Evolutionary conservation across 306 rosid genomes (phyloP).

Genomic region (Erythrophleum fordii): DNA sequence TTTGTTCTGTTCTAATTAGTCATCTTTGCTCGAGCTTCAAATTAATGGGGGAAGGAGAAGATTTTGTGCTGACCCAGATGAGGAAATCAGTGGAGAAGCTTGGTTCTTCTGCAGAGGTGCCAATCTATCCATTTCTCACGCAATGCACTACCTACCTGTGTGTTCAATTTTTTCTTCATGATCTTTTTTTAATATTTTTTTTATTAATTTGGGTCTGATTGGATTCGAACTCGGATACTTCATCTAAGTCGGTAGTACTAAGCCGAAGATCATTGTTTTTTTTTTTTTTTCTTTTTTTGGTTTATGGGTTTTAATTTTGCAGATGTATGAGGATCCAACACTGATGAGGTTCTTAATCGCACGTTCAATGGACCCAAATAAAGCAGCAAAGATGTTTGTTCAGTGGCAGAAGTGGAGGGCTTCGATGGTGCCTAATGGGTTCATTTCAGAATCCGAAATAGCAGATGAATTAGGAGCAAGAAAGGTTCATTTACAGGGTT

Average conservation of each 20-base stretch:
- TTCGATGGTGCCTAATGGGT: conserved; percentile 56
- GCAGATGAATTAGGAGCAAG: conserved; percentile 51
- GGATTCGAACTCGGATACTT: too few species aligned
- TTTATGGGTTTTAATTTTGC: conserved; percentile 5
- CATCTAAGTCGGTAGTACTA: too few species aligned
- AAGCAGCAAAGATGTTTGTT: conserved; percentile 68
- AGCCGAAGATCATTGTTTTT: neutral
- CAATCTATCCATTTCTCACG: neutral
- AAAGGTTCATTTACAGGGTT: conserved; percentile 63
- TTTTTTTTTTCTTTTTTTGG: neutral
- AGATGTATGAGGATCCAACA: conserved; percentile 53
- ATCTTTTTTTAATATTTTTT: too few species aligned
- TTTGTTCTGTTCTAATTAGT: neutral
- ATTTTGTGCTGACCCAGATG: conserved; percentile 58
- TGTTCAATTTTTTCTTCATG: neutral
- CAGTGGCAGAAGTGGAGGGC: conserved; percentile 73
- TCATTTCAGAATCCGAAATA: conserved; percentile 59
- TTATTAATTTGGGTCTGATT: too few species aligned
- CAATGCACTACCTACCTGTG: neutral
- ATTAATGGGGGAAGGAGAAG: conserved; percentile 56
- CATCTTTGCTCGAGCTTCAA: neutral
- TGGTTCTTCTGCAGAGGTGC: conserved; percentile 75
- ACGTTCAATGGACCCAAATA: conserved; percentile 64
- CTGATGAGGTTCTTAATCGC: conserved; percentile 70
- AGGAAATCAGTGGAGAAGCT: conserved; percentile 66